Base-by-base conservation (phyloP, 1,139 yeast genomes). In the Taiozyma sp. region DNA sequence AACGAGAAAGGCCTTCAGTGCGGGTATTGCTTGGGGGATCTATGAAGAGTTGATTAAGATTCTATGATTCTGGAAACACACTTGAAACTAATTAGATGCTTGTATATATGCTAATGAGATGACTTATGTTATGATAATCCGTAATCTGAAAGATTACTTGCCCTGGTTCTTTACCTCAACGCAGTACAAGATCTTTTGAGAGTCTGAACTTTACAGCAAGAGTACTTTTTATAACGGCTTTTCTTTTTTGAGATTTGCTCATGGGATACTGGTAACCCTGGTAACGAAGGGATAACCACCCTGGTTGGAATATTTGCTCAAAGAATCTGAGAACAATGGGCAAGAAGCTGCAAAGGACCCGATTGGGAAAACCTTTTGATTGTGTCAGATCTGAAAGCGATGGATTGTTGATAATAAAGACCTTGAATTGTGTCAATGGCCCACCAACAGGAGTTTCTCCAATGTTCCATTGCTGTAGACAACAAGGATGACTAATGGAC, bases 1-100 rank as follows among this genome's bases (percentile, higher is more conserved):
- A 50, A 76, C 88, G 4, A 76, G 99, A 60, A 93, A 93, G 67
- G 97, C 95, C 0, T 68, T 88, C 52, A 85, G 96, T 67, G 93
- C 98, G 0, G 97, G 97, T 2, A 90, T 93, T 53, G 90, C 97
- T 48, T 93, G 99, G 99, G 88, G 96, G 57, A 85, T 93, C 32
- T 93, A 91, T 65, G 99, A 91, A 68, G 97, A 93, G 65, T 37
- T 37, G 24, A 37, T 37, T 11, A 37, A 37, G 24, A 9, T 37
- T 19, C 11, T 69, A 89, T 54, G 79, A 89, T 24, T 24, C 26
- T 24, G 26, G 26, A 24, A 5, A 24, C 26, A 42, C 14, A 3
- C 5, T 13, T 30, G n/a, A 11, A 30, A 13, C 6, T 13, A 13
- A 30, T 30, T 30, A 13, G 14, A 30, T 11, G n/a, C 34, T 13